These are phyloP conservation scores for Pezicula neosporulosa DNA, from an alignment of 2,329 filamentous ascomycete genomes.

Conservation along the genomic window DNA sequence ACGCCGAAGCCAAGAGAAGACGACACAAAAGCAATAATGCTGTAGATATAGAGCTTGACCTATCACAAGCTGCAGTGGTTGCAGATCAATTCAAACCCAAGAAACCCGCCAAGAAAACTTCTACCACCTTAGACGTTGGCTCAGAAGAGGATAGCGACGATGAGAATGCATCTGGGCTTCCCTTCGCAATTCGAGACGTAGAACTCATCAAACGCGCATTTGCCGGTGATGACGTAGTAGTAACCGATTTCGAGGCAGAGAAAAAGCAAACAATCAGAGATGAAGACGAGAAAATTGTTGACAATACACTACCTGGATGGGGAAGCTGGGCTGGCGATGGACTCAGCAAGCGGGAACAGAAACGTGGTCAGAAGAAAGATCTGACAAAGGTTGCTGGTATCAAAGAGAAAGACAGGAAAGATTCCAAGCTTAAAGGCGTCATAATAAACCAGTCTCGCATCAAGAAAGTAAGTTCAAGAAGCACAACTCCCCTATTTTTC, in stretches of 20 bases:
- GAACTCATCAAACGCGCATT: conserved; percentile 80
- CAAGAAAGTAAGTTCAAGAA: conserved; percentile 64
- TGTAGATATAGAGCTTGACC: conserved; percentile 26
- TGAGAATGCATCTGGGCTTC: conserved; percentile 49
- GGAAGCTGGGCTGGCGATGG: conserved; percentile 87
- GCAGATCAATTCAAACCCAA: conserved; percentile 23
- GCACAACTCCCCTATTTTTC: not conserved
- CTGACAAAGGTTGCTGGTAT: conserved; percentile 69
- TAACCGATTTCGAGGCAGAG: conserved; percentile 75
- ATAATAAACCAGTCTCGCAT: conserved; percentile 90
- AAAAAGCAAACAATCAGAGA: conserved; percentile 69
- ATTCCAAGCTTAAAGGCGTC: conserved; percentile 76
- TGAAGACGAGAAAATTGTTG: conserved; percentile 79
- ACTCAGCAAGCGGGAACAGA: conserved; percentile 66
- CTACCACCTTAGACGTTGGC: conserved; percentile 17
- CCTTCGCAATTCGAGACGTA: conserved; percentile 55
- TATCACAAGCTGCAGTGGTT: conserved; percentile 27
- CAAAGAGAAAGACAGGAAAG: conserved; percentile 73
- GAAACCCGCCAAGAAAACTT: conserved; percentile 20
- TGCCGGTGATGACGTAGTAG: conserved; percentile 81
- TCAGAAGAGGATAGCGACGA: conserved; percentile 33
- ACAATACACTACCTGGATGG: conserved; percentile 90
- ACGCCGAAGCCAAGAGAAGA: conserved; percentile 25
- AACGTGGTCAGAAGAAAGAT: conserved; percentile 58
- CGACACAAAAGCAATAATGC: conserved; percentile 27